Evolutionary conservation across 306 rosid genomes (phyloP).

Genomic region (Hylodesmum podocarpum): DNA sequence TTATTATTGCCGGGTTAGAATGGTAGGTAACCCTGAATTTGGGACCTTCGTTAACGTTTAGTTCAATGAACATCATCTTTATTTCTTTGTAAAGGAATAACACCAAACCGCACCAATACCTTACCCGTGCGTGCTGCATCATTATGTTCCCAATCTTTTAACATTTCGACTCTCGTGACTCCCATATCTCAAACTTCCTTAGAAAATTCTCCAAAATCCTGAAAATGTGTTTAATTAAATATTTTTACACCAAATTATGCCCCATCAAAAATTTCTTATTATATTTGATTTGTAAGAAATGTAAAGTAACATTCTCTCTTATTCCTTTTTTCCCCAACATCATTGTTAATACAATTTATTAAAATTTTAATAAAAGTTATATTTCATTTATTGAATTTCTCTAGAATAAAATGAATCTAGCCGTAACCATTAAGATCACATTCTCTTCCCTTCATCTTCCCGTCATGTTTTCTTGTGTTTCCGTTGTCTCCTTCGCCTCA

Average conservation of each 20-base stretch:
- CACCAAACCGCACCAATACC: constrained; percentile 8
- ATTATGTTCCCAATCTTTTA: neutral
- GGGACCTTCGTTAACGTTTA: constrained; percentile 1
- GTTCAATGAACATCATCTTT: constrained; percentile 35
- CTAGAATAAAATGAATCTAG: too few species aligned
- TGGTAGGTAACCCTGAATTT: neutral
- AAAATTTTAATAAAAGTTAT: too few species aligned
- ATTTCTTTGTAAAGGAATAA: neutral
- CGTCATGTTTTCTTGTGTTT: neutral
- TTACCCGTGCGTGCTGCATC: constrained; percentile 8
- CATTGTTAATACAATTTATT: too few species aligned
- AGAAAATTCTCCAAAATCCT: neutral
- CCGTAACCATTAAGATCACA: neutral
- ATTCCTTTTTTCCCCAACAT: too few species aligned
- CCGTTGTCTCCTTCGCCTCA: neutral
- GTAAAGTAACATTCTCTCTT: too few species aligned
- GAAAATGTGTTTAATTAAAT: neutral
- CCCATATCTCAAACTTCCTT: neutral
- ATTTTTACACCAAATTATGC: neutral
- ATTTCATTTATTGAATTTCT: too few species aligned
- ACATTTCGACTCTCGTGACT: neutral
- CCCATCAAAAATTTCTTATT: neutral
- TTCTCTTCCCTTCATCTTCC: neutral
- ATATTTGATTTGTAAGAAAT: neutral
- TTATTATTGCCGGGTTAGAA: neutral